Base-by-base conservation (phyloP, 805 yeast genomes). In the Kodamaea leandrae region DNA sequence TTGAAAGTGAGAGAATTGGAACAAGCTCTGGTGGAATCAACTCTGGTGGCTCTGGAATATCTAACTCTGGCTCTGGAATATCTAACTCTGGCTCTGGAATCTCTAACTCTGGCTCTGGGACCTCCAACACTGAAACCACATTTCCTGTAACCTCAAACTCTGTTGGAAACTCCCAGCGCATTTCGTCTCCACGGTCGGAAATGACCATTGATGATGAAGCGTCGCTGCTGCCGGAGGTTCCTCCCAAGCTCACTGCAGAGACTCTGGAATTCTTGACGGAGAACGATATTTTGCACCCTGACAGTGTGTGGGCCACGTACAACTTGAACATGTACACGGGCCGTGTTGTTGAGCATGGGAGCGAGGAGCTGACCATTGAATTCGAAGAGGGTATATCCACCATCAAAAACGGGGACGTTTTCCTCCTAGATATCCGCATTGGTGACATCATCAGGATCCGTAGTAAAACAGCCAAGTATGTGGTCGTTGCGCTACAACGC, bases 271-370 rank as follows among this genome's bases (percentile, higher is more conserved):
- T 38, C 10, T 19, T 38, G 19, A 38, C 41, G 2, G 41, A 38
- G 20, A 41, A 39, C 1, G 42, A 49, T 16, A 50, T 64, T 17
- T 14, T 20, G 6, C 44, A 50, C 25, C 40, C 39, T 0, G 46
- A 47, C 5, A 68, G 76, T 33, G 81, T 80, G 2, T 80, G 83
- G 83, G 78, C 77, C 9, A 65, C 68, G 12, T 72, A 69, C 47
- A 67, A 70, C 42, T 63, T 74, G 30, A 72, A 69, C 34, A 66
- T 67, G 55, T 78, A 73, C 46, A 76, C 85, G 0, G 86, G 82
- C 0, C 51, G 55, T 2, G 52, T 78, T 1, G 36, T 61, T 4
- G 46, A 48, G 1, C 52, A 54, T 10, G 59, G 55, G 1, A 45
- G 49, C 10, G 68, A 64, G 3, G 46, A 43, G 3, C 60, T 59